Evolutionary conservation across 257 asterid species (phyloP).

Genomic region (Verbascum thapsus): DNA sequence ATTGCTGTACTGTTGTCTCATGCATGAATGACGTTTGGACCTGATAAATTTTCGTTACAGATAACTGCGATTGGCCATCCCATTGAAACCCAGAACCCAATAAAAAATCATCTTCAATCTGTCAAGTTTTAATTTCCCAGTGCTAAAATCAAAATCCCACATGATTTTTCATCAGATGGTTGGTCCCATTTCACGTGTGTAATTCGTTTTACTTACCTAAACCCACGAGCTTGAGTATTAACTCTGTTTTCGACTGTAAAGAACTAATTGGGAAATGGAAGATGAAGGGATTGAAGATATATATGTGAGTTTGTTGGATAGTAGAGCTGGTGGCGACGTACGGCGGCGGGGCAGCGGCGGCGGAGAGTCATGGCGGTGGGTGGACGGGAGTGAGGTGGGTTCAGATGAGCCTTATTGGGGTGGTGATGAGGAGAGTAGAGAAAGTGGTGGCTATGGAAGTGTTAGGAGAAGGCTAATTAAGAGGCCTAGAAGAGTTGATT

Average conservation of each 20-base stretch:
- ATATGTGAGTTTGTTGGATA: constrained; percentile 55
- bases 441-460: constrained; percentile 59
- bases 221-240: too few relatives aligned
- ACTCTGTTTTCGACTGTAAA: constrained; percentile 15
- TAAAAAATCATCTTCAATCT: not conserved
- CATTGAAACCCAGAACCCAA: constrained; percentile 23
- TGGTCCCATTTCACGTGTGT: not conserved
- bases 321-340: constrained; percentile 40
- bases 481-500: constrained; percentile 78
- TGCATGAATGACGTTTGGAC: not conserved
- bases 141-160: constrained; percentile 19
- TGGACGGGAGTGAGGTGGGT: constrained; percentile 94
- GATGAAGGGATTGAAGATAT: constrained; percentile 70
- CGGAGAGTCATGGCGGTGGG: constrained; percentile 76
- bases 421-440: constrained; percentile 42
- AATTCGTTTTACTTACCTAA: not conserved
- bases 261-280: constrained; percentile 41
- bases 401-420: constrained; percentile 66
- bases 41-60: constrained; percentile 1
- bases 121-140: not conserved
- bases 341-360: constrained; percentile 42
- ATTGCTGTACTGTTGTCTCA: constrained; percentile 4
- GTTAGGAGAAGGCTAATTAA: constrained; percentile 75
- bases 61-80: not conserved
- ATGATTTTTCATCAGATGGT: not conserved